Evolutionary conservation across 768 basidiomycete species (phyloP), one percentile per base, ranked within the genome.

Genomic region (Imleria badia): DNA sequence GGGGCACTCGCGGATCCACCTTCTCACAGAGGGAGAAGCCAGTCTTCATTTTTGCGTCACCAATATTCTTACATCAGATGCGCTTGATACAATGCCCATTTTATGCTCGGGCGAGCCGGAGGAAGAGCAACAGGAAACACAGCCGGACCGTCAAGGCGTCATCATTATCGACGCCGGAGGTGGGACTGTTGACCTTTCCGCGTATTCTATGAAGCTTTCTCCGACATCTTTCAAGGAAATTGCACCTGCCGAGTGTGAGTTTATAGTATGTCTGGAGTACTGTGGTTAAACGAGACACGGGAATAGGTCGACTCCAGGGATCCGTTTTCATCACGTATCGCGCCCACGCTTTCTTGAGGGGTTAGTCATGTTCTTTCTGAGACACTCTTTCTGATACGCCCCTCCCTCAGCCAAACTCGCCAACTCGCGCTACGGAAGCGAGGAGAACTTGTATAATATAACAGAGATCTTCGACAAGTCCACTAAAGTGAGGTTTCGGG

Each of bases 1-100:
- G 7, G 77, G 74, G 0, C 75, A 60, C 30, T 63, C 68, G 2
- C 75, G 80, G 0, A 63, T 84, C 2, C 76, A 75, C 4, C 80
- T 85, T 49, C 77, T 84, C 6, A 84, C 83, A 0, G 83, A 85
- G 56, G 84, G 83, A 1, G 84, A 85, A 64, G 84, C 83, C 0
- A 82, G 58, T 31, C 58, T 59, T 5, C 78, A 84, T 60, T 84
- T 79, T 56, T 83, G 82, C 43, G 71, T 84, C 17, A 70, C 74
- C 39, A 77, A 74, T 56, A 75, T 78, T 0, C 60, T 80, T 6
- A 68, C 74, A 1, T 69, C 65, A 3, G 72, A 77, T 3, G 23
- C 45, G 33, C 50, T 65, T 19, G 54, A 51, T 6, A 23, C 45
- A 1, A 56, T 38, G 29, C 52, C 63, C 3, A 56, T 54, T 5